A percentile compares a stretch with the other conserved stretches of the same genome.
These are phyloP conservation scores for Fusarium siculi DNA, from an alignment of 2,329 filamentous ascomycete species.

Conservation along the genomic window DNA sequence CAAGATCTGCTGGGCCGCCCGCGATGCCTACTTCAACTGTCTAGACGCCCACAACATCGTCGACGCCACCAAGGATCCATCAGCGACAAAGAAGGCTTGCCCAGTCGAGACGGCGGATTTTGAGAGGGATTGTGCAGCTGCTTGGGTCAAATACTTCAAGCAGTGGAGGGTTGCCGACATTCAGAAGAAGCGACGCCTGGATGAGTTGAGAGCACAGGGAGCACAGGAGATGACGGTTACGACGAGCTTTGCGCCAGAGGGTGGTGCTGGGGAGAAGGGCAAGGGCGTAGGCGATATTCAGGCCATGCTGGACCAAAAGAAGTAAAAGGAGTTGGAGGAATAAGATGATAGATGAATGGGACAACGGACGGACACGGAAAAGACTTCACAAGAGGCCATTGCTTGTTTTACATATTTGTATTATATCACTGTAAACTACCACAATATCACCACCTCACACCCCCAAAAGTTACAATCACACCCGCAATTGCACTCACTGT, in stretches of 20 bases:
- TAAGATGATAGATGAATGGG: background rate
- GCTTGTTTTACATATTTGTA: slow-evolving; percentile 32
- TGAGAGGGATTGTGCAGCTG: slow-evolving; percentile 85
- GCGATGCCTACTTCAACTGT: slow-evolving; percentile 89
- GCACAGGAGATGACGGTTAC: slow-evolving; percentile 68
- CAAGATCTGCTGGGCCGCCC: slow-evolving; percentile 86
- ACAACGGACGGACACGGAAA: slow-evolving; percentile 9
- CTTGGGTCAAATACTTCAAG: slow-evolving; percentile 99
- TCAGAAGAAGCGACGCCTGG: slow-evolving; percentile 83
- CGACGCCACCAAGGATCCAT: slow-evolving; percentile 66
- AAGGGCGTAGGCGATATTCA: slow-evolving; percentile 53
- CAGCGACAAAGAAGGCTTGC: slow-evolving; percentile 54
- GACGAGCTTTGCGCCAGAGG: slow-evolving; percentile 51
- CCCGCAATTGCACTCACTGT: slow-evolving; percentile 4
- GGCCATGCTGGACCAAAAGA: slow-evolving; percentile 53
- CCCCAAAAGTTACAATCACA: slow-evolving; percentile 9
- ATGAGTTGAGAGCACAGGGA: slow-evolving; percentile 78
- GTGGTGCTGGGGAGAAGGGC: slow-evolving; percentile 45
- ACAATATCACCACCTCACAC: slow-evolving; percentile 29
- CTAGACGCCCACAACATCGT: slow-evolving; percentile 84
- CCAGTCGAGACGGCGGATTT: slow-evolving; percentile 65
- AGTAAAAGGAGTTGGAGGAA: slow-evolving; percentile 17
- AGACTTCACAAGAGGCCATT: slow-evolving; percentile 6
- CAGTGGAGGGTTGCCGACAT: slow-evolving; percentile 93
- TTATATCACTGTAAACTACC: slow-evolving; percentile 37